Conservation (phyloP, 225 moss, liverwort and hornwort genomes). For the Polytrichum commune region DNA sequence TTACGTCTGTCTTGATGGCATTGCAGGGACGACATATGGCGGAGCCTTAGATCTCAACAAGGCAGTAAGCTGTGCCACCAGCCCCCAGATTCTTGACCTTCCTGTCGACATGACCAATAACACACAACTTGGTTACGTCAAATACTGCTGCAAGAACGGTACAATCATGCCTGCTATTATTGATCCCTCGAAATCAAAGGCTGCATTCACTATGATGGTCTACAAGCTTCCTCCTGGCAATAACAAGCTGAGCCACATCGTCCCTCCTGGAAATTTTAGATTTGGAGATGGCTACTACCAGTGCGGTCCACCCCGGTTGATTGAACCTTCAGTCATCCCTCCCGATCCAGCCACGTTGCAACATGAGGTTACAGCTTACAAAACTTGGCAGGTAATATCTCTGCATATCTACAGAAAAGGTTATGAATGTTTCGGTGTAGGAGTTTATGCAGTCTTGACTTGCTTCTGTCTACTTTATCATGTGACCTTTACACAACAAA, state of each 20-base stretch:
- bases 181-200: constrained; percentile 61
- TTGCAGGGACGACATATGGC: constrained; percentile 32
- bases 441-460: background rate
- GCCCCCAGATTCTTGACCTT: constrained; percentile 72
- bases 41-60: constrained; percentile 44
- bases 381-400: constrained; percentile 62
- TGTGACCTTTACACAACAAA: background rate
- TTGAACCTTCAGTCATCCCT: constrained; percentile 42
- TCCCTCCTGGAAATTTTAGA: constrained; percentile 59
- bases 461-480: too few species aligned
- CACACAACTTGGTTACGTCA: constrained; percentile 34
- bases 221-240: constrained; percentile 37
- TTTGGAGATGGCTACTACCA: constrained; percentile 44
- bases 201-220: constrained; percentile 58
- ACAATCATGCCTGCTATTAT: constrained; percentile 62
- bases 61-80: constrained; percentile 61
- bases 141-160: constrained; percentile 81
- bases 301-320: constrained; percentile 47
- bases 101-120: constrained; percentile 37
- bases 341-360: constrained; percentile 25
- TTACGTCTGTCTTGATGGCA: constrained; percentile 60
- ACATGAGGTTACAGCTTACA: constrained; percentile 58
- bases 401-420: background rate
- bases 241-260: constrained; percentile 19
- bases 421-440: background rate